Percentiles rank a stretch among this genome's conserved stretches.
Conservation (phyloP, 257 asterid genomes). For the Eustoma russellianum region DNA sequence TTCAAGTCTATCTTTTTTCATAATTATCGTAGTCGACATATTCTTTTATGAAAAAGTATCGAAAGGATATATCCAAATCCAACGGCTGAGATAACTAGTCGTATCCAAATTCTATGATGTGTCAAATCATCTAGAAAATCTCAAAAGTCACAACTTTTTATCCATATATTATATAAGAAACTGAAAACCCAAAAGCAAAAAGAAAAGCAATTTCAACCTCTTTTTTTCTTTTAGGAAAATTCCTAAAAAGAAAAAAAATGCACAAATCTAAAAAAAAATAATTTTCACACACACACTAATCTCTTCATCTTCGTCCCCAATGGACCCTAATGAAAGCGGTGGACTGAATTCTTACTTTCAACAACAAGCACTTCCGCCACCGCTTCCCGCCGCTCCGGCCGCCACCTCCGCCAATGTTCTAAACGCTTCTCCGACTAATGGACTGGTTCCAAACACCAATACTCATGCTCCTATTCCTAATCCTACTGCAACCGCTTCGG, state of each 20-base stretch:
- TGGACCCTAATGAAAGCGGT: slow-evolving; percentile 48
- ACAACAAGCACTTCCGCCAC: slow-evolving; percentile 23
- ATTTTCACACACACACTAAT: slow-evolving; percentile 6
- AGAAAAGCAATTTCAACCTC: too few relatives aligned
- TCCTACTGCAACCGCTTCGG: background rate
- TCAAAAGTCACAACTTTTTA: too few relatives aligned
- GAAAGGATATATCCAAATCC: too few relatives aligned
- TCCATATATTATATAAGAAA: too few relatives aligned
- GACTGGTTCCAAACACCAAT: slow-evolving; percentile 13
- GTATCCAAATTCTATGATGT: too few relatives aligned
- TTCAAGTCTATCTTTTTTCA: too few relatives aligned
- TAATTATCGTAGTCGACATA: too few relatives aligned
- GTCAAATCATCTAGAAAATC: too few relatives aligned
- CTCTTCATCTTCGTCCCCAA: slow-evolving; percentile 10
- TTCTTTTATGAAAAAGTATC: too few relatives aligned
- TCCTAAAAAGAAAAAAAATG: background rate
- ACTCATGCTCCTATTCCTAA: background rate
- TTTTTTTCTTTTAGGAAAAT: too few relatives aligned
- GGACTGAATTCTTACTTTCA: slow-evolving; percentile 44
- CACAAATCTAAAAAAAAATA: slow-evolving; percentile 21
- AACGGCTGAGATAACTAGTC: too few relatives aligned
- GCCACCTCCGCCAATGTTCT: slow-evolving; percentile 1
- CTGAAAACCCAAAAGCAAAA: too few relatives aligned
- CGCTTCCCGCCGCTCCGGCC: slow-evolving; percentile 15
- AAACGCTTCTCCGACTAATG: slow-evolving; percentile 21